These are phyloP conservation scores for Metschnikowia henanensis DNA, from an alignment of 805 yeast species.

Conservation along the genomic window DNA sequence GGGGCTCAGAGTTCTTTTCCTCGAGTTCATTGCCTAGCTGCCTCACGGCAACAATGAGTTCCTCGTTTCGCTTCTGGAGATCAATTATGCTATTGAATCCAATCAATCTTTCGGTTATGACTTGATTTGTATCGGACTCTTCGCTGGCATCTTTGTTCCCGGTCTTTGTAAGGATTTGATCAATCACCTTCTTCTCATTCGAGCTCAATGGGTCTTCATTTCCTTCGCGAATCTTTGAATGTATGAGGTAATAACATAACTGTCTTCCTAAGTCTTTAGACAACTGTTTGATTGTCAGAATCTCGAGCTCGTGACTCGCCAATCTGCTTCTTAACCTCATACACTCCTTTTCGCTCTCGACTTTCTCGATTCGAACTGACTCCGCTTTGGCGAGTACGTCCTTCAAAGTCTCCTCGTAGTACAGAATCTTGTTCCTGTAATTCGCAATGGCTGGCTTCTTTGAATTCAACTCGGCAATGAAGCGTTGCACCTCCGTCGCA, in stretches of 20 bases:
- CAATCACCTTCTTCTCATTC: conserved; percentile 65
- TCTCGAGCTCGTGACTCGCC: conserved; percentile 48
- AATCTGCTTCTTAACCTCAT: conserved; percentile 32
- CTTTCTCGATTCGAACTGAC: conserved; percentile 49
- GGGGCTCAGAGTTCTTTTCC: conserved; percentile 48
- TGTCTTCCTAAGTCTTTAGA: conserved; percentile 79
- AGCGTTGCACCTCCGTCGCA: conserved; percentile 66
- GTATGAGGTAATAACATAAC: conserved; percentile 70
- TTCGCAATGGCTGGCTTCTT: conserved; percentile 74
- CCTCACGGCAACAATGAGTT: conserved; percentile 67
- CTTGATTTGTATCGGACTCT: conserved; percentile 65
- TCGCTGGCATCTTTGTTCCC: conserved; percentile 27
- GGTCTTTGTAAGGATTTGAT: conserved; percentile 46
- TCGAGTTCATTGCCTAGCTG: conserved; percentile 76
- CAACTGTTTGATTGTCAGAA: conserved; percentile 51
- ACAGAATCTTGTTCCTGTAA: conserved; percentile 57
- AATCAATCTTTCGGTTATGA: conserved; percentile 74
- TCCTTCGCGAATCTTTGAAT: conserved; percentile 56
- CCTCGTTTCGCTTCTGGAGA: conserved; percentile 71
- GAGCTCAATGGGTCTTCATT: conserved; percentile 61
- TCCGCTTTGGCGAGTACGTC: conserved; percentile 56
- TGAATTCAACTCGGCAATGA: conserved; percentile 73
- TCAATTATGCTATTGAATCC: conserved; percentile 67
- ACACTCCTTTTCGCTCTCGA: conserved; percentile 41
- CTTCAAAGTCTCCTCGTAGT: conserved; percentile 54